Percentiles rank a stretch among this genome's conserved stretches.
Evolutionary conservation across 1,139 yeast species (phyloP).

Genomic region (Pichia sp.): DNA sequence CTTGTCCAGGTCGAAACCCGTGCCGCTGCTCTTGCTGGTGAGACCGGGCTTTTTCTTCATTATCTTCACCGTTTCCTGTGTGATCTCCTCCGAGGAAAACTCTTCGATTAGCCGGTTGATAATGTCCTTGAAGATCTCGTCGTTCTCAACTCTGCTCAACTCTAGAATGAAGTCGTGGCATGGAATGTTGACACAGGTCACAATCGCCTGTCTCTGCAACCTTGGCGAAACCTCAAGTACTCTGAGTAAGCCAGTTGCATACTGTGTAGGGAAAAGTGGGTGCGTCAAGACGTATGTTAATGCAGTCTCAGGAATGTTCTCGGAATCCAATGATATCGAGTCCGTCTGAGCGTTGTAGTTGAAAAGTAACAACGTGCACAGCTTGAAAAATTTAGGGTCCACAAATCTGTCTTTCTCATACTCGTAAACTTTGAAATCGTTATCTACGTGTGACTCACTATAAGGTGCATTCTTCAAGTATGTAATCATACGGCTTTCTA

Average conservation of each 20-base stretch:
- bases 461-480: conserved; percentile 25
- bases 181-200: conserved; percentile 68
- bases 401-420: conserved; percentile 66
- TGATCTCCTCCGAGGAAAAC: conserved; percentile 47
- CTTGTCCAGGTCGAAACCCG: conserved; percentile 36
- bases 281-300: conserved; percentile 76
- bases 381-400: conserved; percentile 53
- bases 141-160: conserved; percentile 46
- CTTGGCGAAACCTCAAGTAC: conserved; percentile 49
- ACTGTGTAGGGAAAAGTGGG: conserved; percentile 70
- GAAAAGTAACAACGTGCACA: conserved; percentile 37
- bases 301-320: conserved; percentile 51
- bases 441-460: conserved; percentile 14
- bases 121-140: conserved; percentile 64
- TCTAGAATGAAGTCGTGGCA: conserved; percentile 60
- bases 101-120: conserved; percentile 64
- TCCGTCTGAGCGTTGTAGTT: conserved; percentile 17
- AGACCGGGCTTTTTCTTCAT: conserved; percentile 21
- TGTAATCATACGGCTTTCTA: conserved; percentile 25
- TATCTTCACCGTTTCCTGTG: conserved; percentile 35
- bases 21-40: conserved; percentile 18
- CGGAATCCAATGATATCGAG: conserved; percentile 12
- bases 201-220: conserved; percentile 74
- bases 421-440: conserved; percentile 46
- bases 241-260: conserved; percentile 49